Evolutionary conservation across 192 early-diverging fungal genomes (phyloP).

Genomic region (Rhizophagus clarus): DNA sequence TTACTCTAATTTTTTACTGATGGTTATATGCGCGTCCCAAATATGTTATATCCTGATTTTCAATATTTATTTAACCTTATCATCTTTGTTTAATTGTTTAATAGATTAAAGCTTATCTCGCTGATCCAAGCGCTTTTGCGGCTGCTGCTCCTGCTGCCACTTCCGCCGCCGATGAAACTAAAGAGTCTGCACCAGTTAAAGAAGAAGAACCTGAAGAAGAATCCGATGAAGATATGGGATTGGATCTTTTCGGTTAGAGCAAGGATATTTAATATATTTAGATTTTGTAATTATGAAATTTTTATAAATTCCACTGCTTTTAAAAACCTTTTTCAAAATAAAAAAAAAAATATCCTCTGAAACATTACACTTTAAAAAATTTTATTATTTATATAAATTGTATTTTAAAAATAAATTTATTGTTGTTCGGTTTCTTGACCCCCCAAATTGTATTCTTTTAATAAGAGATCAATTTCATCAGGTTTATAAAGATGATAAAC

Average conservation of each 20-base stretch:
- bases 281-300: too few species aligned
- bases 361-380: too few species aligned
- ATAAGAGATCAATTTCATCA: conserved; percentile 78
- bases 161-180: conserved; percentile 58
- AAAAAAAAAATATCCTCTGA: too few species aligned
- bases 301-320: too few species aligned
- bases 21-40: conserved; percentile 36
- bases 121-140: conserved; percentile 86
- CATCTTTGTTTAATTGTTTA: conserved; percentile 7
- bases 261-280: too few species aligned
- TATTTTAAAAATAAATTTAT: too few species aligned
- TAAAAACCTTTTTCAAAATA: too few species aligned
- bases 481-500: conserved; percentile 71
- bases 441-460: conserved; percentile 71
- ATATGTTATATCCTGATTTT: not conserved
- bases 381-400: too few species aligned
- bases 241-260: conserved; percentile 82
- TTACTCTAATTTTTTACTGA: conserved; percentile 59
- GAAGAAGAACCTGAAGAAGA: conserved; percentile 75
- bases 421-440: conserved; percentile 33
- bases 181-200: conserved; percentile 44
- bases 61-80: not conserved
- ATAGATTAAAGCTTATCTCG: conserved; percentile 92
- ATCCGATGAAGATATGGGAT: conserved; percentile 89
- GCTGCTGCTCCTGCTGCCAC: conserved; percentile 61